Base-by-base conservation (phyloP, 1,284 basidiomycete species). In the Trichosporon sp. region DNA sequence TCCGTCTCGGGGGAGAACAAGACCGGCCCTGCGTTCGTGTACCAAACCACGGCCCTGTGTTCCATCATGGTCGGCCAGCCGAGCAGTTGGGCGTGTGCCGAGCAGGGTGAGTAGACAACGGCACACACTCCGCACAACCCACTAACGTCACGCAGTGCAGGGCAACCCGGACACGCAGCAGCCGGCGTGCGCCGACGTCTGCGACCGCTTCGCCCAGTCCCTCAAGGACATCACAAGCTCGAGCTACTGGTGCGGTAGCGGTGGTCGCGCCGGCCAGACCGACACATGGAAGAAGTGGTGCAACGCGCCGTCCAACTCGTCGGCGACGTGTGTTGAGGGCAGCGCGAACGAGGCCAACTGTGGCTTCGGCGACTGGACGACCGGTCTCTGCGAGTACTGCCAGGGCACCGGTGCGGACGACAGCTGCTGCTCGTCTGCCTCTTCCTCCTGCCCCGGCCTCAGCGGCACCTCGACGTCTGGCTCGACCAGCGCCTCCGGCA, bases 271-370 rank as follows among this genome's bases (percentile, higher is more conserved):
- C 67, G 77, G 81, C 69, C 75, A 76, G 5, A 73, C 74, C 51
- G 81, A 83, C 72, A 85, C 86, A 74, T 84, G 72, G 54, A 72
- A 73, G 1, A 78, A 78, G 65, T 85, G 85, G 75, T 83, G 82
- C 35, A 77, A 85, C 72, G 84, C 83, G 82, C 77, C 82, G 37
- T 84, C 85, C 6, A 81, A 82, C 70, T 78, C 84, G 68, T 74
- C 78, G 37, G 68, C 72, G 2, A 80, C 80, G 11, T 86, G 86
- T 73, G 79, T 86, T 26, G 38, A 70, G 6, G 86, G 86, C 8
- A 68, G 69, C 37, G 71, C 69, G 51, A 85, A 85, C 74, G 86
- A 86, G 73, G 77, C 76, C 21, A 85, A 84, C 77, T 86, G 86
- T 72, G 86, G 86, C 10, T 86, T 78, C 68, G 85, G 83, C 1